These are phyloP conservation scores for Apiospora malaysiana DNA, from an alignment of 2,329 filamentous ascomycete species.

Conservation along the genomic window DNA sequence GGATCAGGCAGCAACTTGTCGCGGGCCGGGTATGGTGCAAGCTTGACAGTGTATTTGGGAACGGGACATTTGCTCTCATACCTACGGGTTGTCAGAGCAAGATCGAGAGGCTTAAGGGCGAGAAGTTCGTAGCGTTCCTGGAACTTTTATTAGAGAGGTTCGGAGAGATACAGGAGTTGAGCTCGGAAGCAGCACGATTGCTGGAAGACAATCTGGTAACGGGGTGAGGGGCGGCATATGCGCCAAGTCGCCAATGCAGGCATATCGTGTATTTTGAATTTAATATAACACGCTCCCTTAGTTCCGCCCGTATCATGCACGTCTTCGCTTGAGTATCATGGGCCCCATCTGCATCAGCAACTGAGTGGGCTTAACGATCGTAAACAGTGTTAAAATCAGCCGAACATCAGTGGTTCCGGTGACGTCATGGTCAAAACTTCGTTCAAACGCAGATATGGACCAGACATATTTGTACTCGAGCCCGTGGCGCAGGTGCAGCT, in stretches of 20 bases:
- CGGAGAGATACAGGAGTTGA: neutral
- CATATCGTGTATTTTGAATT: neutral
- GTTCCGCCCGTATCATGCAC: neutral
- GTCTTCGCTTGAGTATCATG: conserved; percentile 2
- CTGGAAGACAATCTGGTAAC: neutral
- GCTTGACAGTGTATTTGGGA: neutral
- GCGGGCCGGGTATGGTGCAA: conserved; percentile 3
- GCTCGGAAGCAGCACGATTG: neutral
- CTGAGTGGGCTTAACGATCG: conserved; percentile 6
- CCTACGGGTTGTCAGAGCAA: neutral
- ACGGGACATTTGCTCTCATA: conserved; percentile 2
- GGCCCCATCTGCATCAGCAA: conserved; percentile 2
- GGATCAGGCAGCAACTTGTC: conserved; percentile 7
- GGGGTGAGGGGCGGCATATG: neutral
- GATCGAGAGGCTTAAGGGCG: neutral
- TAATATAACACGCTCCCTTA: neutral
- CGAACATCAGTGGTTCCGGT: too few relatives aligned
- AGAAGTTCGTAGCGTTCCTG: neutral
- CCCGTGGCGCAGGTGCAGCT: too few relatives aligned
- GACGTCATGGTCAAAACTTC: too few relatives aligned
- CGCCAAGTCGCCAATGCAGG: neutral
- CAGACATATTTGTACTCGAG: too few relatives aligned
- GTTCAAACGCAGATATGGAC: too few relatives aligned
- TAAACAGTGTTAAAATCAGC: neutral
- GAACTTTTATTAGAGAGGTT: neutral